Evolutionary conservation across 2,329 filamentous ascomycete genomes (phyloP), one percentile per base, ranked within the genome.

Genomic region (Cercospora berteroae): DNA sequence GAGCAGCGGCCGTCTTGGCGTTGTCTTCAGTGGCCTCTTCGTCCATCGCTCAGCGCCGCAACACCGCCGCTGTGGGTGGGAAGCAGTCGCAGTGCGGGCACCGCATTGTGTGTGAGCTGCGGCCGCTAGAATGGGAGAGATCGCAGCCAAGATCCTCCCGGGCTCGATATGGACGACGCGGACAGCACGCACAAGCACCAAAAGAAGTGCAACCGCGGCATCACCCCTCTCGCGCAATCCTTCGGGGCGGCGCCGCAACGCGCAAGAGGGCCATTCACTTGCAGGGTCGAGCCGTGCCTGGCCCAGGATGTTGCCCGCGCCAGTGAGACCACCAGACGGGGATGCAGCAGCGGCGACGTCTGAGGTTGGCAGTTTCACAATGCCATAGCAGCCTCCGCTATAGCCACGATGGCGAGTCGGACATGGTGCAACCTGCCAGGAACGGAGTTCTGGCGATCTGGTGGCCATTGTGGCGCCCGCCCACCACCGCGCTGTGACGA

Each of bases 371-470:
- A 39, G 27, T 39, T 48, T 61, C 13, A 55, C 13, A 36, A 57
- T 64, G 59, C 50, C 18, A 42, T 57, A 57, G 29, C 52, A 33
- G 25, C 25, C 33, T 57, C 59, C 60, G 65, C 48, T 71, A 71
- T 69, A 57, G 42, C 56, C 52, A 65, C 59, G 67, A 67, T 69
- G 60, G 57, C 67, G 60, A 68, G 59, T 64, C 65, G 63, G 48
- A 39, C 52, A 59, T 59, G 20, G 58, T 44, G 64, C 44, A 42
- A n/a, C 39, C 42, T 57, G 60, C 60, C 70, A 66, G 64, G 65
- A 42, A 67, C 66, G 69, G 42, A 56, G 63, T 69, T 67, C 44
- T 62, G 67, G 33, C 63, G 63, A 69, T 71, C 69, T 5, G 4
- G 33, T 39, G 33, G 33, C 33, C 29, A 31, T 62, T 58, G 59